Percentiles rank a stretch among this genome's conserved stretches.
phyloP scores from a whole-genome alignment of 805 yeast species.

The Yueomyces sp. region DNA sequence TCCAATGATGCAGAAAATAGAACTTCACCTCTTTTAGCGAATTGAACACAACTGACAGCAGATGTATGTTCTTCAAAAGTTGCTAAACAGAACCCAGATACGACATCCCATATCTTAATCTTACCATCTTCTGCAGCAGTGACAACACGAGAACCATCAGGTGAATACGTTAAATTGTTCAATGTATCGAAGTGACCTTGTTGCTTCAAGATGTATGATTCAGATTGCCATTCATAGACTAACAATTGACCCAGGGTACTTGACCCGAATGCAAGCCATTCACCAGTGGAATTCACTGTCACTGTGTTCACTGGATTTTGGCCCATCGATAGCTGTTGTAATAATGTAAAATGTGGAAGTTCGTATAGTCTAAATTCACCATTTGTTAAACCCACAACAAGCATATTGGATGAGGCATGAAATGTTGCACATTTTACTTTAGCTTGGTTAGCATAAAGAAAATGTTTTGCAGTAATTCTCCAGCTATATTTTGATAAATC shows the following conservation, averaged over 20 bases:
- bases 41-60: conserved; percentile 75
- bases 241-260: conserved; percentile 79
- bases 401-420: conserved; percentile 53
- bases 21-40: conserved; percentile 84
- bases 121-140: conserved; percentile 97
- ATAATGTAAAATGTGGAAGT: conserved; percentile 59
- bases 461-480: conserved; percentile 72
- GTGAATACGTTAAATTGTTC: conserved; percentile 75
- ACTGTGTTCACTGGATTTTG: conserved; percentile 81
- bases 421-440: conserved; percentile 72
- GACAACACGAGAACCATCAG: conserved; percentile 85
- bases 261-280: conserved; percentile 96
- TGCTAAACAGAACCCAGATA: conserved; percentile 81
- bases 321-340: conserved; percentile 87
- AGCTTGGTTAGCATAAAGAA: conserved; percentile 48
- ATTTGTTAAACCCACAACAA: conserved; percentile 79
- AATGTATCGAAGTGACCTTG: conserved; percentile 94
- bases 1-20: conserved; percentile 84
- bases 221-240: conserved; percentile 98
- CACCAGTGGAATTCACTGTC: conserved; percentile 69
- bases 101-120: conserved; percentile 90
- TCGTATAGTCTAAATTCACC: conserved; percentile 92
- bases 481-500: conserved; percentile 42
- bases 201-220: conserved; percentile 85
- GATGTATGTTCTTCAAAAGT: conserved; percentile 87